phyloP scores from a whole-genome alignment of 371 early-diverging fungal genomes.

The Mortierella sp. region DNA sequence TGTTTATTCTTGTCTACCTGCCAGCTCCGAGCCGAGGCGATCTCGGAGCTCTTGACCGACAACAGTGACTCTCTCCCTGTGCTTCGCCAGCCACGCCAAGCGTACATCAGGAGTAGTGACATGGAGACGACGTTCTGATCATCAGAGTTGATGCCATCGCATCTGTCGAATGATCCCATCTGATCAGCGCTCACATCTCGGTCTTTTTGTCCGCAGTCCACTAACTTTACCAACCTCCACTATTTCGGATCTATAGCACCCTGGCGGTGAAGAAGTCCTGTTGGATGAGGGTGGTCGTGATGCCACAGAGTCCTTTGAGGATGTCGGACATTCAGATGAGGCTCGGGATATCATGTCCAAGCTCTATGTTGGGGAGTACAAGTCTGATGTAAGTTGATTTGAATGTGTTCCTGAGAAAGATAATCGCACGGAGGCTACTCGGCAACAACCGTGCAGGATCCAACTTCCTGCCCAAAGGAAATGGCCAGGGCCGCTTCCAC shows the following conservation, averaged over 20 bases:
- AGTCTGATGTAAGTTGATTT: slow-evolving; percentile 62
- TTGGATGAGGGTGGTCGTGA: slow-evolving; percentile 86
- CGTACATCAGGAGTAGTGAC: too few relatives aligned
- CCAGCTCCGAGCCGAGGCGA: slow-evolving; percentile 14
- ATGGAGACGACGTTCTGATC: too few relatives aligned
- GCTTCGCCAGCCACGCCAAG: too few relatives aligned
- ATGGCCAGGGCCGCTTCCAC: too few relatives aligned
- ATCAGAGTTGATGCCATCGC: too few relatives aligned
- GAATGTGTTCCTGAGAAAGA: too few relatives aligned
- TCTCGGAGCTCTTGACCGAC: slow-evolving; percentile 7
- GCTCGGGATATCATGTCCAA: slow-evolving; percentile 84
- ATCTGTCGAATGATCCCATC: too few relatives aligned
- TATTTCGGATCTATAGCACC: slow-evolving; percentile 64
- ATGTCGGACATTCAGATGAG: slow-evolving; percentile 95
- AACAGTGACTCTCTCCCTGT: background rate
- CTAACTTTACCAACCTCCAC: background rate
- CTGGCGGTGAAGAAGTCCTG: slow-evolving; percentile 86
- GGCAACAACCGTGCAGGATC: too few relatives aligned
- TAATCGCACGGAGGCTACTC: too few relatives aligned
- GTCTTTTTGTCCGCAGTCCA: background rate
- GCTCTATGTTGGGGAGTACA: slow-evolving; percentile 79
- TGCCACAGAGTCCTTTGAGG: slow-evolving; percentile 94
- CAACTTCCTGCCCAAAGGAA: too few relatives aligned
- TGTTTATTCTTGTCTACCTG: slow-evolving; percentile 3
- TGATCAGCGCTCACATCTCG: too few relatives aligned